Conservation (phyloP, 2,329 filamentous ascomycete species). For the Fusarium drepaniforme region DNA sequence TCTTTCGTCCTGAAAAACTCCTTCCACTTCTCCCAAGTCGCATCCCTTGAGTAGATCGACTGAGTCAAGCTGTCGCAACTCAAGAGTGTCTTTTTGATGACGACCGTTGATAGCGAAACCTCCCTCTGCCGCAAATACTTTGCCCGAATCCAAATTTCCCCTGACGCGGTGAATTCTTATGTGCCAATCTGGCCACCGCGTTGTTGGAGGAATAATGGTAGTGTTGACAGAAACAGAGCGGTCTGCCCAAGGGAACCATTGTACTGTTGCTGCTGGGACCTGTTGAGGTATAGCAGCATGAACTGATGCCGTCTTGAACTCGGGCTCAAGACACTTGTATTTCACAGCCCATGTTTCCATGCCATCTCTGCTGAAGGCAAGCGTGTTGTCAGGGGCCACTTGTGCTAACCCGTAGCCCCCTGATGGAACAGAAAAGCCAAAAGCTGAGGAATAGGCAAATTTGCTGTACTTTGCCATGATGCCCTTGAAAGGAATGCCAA, state of each 20-base stretch:
- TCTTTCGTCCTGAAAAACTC: not conserved
- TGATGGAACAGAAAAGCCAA: slow-evolving; percentile 55
- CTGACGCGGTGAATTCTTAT: not conserved
- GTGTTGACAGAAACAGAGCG: not conserved
- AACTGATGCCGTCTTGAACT: not conserved
- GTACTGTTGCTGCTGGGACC: not conserved
- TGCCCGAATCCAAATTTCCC: not conserved
- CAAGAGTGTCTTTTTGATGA: not conserved
- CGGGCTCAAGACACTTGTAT: not conserved
- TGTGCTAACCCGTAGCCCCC: slow-evolving; percentile 41
- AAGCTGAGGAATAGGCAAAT: slow-evolving; percentile 59
- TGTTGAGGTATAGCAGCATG: not conserved
- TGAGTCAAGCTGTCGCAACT: not conserved
- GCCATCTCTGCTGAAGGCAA: slow-evolving; percentile 16
- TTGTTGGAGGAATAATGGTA: not conserved
- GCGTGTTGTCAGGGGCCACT: slow-evolving; percentile 42
- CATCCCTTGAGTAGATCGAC: not conserved
- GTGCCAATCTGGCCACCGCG: not conserved
- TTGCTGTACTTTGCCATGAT: slow-evolving; percentile 55
- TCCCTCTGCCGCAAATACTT: not conserved
- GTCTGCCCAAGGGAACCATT: not conserved
- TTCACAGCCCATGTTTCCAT: not conserved
- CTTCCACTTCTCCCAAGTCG: not conserved
- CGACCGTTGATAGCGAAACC: not conserved
- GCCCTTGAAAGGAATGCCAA: slow-evolving; percentile 3